Evolutionary conservation across 306 rosid species (phyloP).

Genomic region (Prunus campanulata): DNA sequence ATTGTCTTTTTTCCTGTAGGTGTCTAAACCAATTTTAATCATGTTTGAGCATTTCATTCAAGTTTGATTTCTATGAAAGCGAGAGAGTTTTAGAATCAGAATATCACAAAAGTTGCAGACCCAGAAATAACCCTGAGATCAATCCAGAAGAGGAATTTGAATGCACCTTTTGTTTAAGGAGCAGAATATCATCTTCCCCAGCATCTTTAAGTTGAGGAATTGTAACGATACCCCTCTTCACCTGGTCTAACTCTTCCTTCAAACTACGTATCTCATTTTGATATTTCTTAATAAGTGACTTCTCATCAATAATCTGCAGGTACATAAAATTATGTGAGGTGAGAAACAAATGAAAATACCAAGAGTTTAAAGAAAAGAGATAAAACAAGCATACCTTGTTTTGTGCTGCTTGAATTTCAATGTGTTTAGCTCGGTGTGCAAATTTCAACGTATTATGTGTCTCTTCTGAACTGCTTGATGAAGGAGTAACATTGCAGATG

Average conservation of each 20-base stretch:
- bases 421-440: conserved; percentile 96
- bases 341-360: conserved; percentile 19
- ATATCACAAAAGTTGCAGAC: neutral
- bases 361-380: neutral
- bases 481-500: conserved; percentile 95
- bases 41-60: neutral
- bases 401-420: conserved; percentile 95
- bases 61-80: neutral
- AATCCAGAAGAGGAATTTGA: conserved; percentile 18
- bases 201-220: conserved; percentile 73
- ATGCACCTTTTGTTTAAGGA: conserved; percentile 84
- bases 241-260: conserved; percentile 88
- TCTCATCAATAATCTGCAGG: conserved; percentile 97
- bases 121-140: neutral
- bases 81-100: neutral
- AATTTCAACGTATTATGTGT: conserved; percentile 94
- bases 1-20: neutral
- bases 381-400: conserved; percentile 54
- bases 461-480: conserved; percentile 95
- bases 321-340: conserved; percentile 10
- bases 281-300: conserved; percentile 95
- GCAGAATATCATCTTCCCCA: conserved; percentile 65
- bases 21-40: neutral
- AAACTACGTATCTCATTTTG: conserved; percentile 85
- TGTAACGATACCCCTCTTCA: conserved; percentile 76